Evolutionary conservation across 2,329 filamentous ascomycete genomes (phyloP), one percentile per base, ranked within the genome.

Genomic region (Penicillium sp.): DNA sequence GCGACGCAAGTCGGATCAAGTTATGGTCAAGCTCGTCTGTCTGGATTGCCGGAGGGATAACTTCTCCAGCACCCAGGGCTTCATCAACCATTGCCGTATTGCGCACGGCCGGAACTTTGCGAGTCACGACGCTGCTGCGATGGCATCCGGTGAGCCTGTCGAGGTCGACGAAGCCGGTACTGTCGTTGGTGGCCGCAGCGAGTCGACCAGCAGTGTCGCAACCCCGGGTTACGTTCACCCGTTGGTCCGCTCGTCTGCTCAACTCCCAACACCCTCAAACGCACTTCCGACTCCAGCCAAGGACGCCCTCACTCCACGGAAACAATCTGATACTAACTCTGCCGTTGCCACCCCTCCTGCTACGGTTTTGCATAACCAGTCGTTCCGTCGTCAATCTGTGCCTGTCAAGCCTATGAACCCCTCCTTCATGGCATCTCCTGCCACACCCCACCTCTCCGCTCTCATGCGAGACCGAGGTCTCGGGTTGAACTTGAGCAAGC

Each of bases 41-140:
- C 75, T 89, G 53, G 88, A 94, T 70, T 97, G 94, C 73, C 82
- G 90, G 45, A 83, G 93, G 58, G 89, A 90, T 70, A 90, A 96
- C 71, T 97, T 97, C 68, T 92, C 88, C 51, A 97, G 92, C 75
- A 95, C 92, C 0, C 94, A 97, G 72, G 94, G 94, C n/a, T 97
- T 60, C 74, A 94, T 99, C 76, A 99, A 99, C 68, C 94, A 99
- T 70, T 97, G 93, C 70, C 90, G 94, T 52, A 97, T 99, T 64
- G 91, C 92, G 24, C 94, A 99, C 74, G 89, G 88, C 69, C 83
- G 90, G 53, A 91, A 95, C 59, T 97, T 92, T 78, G 93, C 95
- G 75, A 96, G 90, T 64, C 94, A 99, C 67, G 93, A 97, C 71
- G 90, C 92, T 66, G 94, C 94, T 57, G 94, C 93, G 31, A 81